Conservation (phyloP, 345 rosid genomes). For the Lumnitzera racemosa region DNA sequence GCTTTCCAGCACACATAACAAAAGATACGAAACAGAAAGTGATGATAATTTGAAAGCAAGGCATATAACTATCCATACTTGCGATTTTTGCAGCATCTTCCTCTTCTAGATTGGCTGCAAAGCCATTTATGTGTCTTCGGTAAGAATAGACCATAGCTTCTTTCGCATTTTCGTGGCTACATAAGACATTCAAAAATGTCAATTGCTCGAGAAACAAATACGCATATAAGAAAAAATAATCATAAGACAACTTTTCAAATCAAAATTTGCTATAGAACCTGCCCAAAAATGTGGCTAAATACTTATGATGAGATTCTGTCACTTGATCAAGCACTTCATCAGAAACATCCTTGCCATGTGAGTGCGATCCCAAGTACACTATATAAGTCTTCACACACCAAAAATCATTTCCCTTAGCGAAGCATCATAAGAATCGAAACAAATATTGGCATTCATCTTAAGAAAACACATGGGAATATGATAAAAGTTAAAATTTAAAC, state of each 20-base stretch:
- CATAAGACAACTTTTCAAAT: neutral
- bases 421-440: neutral
- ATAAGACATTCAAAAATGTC: neutral
- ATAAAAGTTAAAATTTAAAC: too few relatives aligned
- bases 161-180: conserved; percentile 34
- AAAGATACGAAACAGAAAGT: too few relatives aligned
- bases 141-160: conserved; percentile 43
- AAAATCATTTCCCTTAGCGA: too few relatives aligned
- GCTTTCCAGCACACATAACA: too few relatives aligned
- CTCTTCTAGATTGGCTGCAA: conserved; percentile 42
- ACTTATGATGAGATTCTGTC: conserved; percentile 32
- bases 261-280: conserved; percentile 18
- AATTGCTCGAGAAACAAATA: neutral
- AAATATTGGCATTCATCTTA: neutral
- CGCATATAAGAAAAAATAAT: neutral
- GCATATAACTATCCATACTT: conserved; percentile 11
- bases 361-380: conserved; percentile 72
- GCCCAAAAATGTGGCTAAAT: conserved; percentile 47
- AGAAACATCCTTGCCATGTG: conserved; percentile 28
- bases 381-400: conserved; percentile 32
- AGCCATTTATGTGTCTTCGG: conserved; percentile 47
- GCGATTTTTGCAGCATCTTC: conserved; percentile 37
- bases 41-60: neutral
- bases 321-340: conserved; percentile 26
- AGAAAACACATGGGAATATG: neutral